Evolutionary conservation across 1,139 yeast genomes (phyloP).

Genomic region (Saccharomyces uvarum): DNA sequence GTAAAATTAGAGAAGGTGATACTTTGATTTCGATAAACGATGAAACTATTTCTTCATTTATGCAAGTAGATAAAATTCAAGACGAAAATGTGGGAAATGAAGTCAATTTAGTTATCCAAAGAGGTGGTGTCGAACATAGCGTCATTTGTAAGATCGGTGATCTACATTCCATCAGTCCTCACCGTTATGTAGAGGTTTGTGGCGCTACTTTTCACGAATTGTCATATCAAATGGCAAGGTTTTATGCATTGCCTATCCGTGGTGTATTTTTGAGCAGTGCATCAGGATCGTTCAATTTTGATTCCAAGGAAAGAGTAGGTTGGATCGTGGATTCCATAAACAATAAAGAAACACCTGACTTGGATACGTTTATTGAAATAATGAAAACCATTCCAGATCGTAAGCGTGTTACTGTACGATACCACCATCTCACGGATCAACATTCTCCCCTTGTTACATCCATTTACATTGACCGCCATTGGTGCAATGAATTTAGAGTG

Average conservation of each 20-base stretch:
- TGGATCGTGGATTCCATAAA: conserved; percentile 78
- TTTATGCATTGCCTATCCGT: conserved; percentile 71
- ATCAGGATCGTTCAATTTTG: conserved; percentile 66
- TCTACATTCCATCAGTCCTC: conserved; percentile 76
- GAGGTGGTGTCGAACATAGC: conserved; percentile 58
- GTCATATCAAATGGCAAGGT: conserved; percentile 83
- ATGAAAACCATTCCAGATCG: conserved; percentile 74
- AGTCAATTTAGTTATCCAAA: conserved; percentile 56
- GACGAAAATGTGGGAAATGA: conserved; percentile 61
- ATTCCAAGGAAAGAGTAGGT: conserved; percentile 50
- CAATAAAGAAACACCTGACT: conserved; percentile 61
- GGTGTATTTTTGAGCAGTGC: conserved; percentile 81
- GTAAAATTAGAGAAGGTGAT: conserved; percentile 74
- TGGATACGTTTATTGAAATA: conserved; percentile 69
- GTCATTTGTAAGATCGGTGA: conserved; percentile 58
- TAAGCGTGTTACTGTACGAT: conserved; percentile 61
- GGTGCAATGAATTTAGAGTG: conserved; percentile 65
- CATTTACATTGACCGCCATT: conserved; percentile 74
- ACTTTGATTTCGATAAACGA: conserved; percentile 69
- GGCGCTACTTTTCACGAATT: conserved; percentile 83
- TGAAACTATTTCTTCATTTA: conserved; percentile 57
- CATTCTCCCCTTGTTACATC: conserved; percentile 61
- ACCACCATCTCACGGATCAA: conserved; percentile 73
- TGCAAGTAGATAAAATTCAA: conserved; percentile 75
- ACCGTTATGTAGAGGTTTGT: conserved; percentile 68